phyloP scores from a whole-genome alignment of 306 rosid genomes.

The Delonix regia region DNA sequence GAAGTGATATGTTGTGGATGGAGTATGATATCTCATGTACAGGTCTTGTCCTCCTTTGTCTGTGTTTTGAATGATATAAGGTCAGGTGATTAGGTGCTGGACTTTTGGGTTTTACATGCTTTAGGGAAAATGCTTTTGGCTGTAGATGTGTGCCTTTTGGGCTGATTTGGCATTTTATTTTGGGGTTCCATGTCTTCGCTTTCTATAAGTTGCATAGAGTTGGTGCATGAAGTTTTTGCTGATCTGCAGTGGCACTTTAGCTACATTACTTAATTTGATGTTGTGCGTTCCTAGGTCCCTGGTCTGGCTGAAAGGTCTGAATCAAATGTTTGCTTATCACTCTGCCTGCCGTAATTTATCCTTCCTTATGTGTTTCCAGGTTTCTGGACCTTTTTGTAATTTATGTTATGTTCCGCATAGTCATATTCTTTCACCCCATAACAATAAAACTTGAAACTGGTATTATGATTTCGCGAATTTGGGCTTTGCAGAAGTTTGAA shows the following conservation, averaged over 20 bases:
- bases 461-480: not conserved
- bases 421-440: not conserved
- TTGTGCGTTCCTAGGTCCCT: conserved; percentile 9
- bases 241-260: not conserved
- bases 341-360: not conserved
- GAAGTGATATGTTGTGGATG: not conserved
- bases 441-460: not conserved
- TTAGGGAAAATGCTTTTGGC: not conserved
- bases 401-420: not conserved
- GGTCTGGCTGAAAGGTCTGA: not conserved
- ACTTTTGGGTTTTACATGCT: conserved; percentile 1
- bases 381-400: not conserved
- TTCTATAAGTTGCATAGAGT: conserved; percentile 3
- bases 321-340: not conserved
- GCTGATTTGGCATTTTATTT: not conserved
- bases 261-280: not conserved
- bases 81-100: conserved; percentile 20
- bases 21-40: not conserved
- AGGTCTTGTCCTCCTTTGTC: conserved; percentile 1
- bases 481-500: conserved; percentile 14
- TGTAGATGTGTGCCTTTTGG: not conserved
- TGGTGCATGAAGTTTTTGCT: conserved; percentile 3
- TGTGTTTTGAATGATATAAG: not conserved
- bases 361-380: conserved; percentile 17
- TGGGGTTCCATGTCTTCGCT: conserved; percentile 8